Conservation (phyloP, 2,329 filamentous ascomycete species). For the Colletotrichum sp. region DNA sequence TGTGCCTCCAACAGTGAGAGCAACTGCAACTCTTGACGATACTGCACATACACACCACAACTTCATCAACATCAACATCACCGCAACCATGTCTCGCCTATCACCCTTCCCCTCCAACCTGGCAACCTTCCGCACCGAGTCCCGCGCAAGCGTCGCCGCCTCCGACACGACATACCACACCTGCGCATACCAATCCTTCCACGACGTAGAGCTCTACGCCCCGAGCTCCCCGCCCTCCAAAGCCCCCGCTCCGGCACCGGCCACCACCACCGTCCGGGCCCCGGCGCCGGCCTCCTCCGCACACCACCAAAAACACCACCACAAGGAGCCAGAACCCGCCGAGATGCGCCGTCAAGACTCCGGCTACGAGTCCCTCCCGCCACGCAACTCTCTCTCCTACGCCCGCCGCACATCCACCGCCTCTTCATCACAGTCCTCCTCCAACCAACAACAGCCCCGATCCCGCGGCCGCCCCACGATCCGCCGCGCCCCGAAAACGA, state of each 20-base stretch:
- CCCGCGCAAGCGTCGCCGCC: constrained; percentile 46
- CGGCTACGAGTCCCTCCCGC: constrained; percentile 59
- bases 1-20: background rate
- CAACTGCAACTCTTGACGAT: background rate
- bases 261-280: background rate
- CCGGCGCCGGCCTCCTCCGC: constrained; percentile 4
- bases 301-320: constrained; percentile 9
- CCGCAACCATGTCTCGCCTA: constrained; percentile 20
- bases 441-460: constrained; percentile 28
- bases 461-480: constrained; percentile 45
- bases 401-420: constrained; percentile 40
- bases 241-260: constrained; percentile 20
- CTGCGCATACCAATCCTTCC: constrained; percentile 50
- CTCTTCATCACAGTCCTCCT: constrained; percentile 31
- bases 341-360: constrained; percentile 63
- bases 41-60: background rate
- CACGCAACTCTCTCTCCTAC: constrained; percentile 39
- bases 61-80: background rate
- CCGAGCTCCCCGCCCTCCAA: constrained; percentile 34
- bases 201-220: constrained; percentile 54
- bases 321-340: constrained; percentile 31
- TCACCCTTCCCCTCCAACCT: constrained; percentile 20
- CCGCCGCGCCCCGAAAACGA: constrained; percentile 45
- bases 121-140: constrained; percentile 29
- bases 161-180: constrained; percentile 53